Evolutionary conservation across 805 yeast genomes (phyloP).

Genomic region (Zygoascus ofunaensis): DNA sequence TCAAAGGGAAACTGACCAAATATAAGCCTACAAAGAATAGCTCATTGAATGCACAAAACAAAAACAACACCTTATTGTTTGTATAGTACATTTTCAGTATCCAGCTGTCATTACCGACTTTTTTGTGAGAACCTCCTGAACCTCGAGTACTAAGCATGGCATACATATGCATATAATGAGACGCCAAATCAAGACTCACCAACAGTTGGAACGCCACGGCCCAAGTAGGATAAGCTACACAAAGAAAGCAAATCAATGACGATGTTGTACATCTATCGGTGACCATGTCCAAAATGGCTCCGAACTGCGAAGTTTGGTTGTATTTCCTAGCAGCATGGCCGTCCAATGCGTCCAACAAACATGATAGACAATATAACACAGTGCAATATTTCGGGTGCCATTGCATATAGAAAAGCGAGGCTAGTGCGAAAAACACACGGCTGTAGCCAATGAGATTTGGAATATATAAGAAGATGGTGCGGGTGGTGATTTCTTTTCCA

Average conservation of each 20-base stretch:
- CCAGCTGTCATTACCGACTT: conserved; percentile 61
- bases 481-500: conserved; percentile 34
- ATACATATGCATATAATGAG: conserved; percentile 98
- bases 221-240: conserved; percentile 68
- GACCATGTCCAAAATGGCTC: conserved; percentile 98
- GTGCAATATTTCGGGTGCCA: conserved; percentile 75
- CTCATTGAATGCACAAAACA: conserved; percentile 90
- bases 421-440: conserved; percentile 71
- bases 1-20: conserved; percentile 53
- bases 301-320: conserved; percentile 84
- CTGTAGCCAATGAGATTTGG: conserved; percentile 90
- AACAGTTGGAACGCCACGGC: conserved; percentile 70
- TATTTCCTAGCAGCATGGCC: conserved; percentile 89
- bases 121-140: conserved; percentile 73
- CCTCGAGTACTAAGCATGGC: conserved; percentile 72
- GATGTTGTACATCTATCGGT: conserved; percentile 97
- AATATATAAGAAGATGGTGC: conserved; percentile 62
- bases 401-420: conserved; percentile 75
- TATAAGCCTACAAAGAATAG: conserved; percentile 85
- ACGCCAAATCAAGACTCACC: conserved; percentile 70
- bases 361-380: conserved; percentile 71
- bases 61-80: conserved; percentile 70
- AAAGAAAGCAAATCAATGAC: conserved; percentile 78
- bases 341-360: conserved; percentile 90
- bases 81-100: conserved; percentile 80